Evolutionary conservation across 208 protist species (phyloP), one percentile per base, ranked within the genome.

Genomic region (Leishmania tarentolae): DNA sequence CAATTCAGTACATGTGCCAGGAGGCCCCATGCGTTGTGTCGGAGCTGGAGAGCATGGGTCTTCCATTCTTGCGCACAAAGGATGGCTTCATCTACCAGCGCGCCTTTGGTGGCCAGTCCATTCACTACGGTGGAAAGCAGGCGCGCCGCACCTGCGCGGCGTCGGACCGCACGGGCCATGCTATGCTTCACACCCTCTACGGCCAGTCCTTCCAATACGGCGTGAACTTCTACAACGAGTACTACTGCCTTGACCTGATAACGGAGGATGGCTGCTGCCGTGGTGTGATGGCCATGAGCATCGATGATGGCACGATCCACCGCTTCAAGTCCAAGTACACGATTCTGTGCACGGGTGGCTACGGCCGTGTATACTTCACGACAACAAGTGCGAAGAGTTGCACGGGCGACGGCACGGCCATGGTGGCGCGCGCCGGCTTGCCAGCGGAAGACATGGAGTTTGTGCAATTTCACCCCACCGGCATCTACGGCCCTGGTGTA

Each of bases 391-490:
- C 99, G 57, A 99, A 99, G 93, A 99, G 98, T 59, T 99, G 99
- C 93, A 99, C 99, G 53, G 99, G 99, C 79, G 99, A 99, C 86
- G 99, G 99, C 77, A 99, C 94, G 47, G 99, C 96, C 42, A 99
- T 99, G 99, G 98, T 99, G 17, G 91, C 97, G 28, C 98, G 99
- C 80, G 99, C 99, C 5, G 99, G 99, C n/a, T 87, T 99, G 2
- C 99, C 99, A 6, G 88, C 90, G 59, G 91, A 99, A 88, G 99
- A 99, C 90, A 95, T 99, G 78, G 99, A 99, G 92, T 99, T 99
- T 87, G 99, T 99, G 65, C 99, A 99, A 90, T 99, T 99, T 93
- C 99, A 99, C 94, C 99, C 99, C 21, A 99, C 99, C n/a, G 99
- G 99, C 78, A 99, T 99, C 83, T 99, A 99, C 86, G 98, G 99